Evolutionary conservation across 768 basidiomycete genomes (phyloP), one percentile per base, ranked within the genome.

Genomic region (Chalciporus chontae): DNA sequence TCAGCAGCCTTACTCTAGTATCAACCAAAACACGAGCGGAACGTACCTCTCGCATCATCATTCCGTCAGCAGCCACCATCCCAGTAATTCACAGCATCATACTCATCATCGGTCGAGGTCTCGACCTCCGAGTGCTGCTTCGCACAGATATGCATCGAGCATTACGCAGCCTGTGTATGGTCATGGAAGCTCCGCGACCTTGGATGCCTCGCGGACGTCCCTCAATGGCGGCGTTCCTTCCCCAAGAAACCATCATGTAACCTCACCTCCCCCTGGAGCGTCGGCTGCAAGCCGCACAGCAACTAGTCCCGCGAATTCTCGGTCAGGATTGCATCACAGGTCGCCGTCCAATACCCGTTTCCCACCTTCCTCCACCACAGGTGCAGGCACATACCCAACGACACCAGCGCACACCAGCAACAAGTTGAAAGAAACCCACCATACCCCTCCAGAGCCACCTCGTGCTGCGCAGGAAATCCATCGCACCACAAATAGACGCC

Each of bases 71-170:
- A 36, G 46, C 38, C 51, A 46, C 10, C 42, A 51, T 7, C 53
- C 60, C 3, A 53, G 24, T 44, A 48, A 53, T 0, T 21, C 67
- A 2, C 56, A 61, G 5, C 62, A 64, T 37, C n/a, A 24, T 7
- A 39, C 38, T 5, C 63, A 52, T 32, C 56, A 41, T 43, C 67
- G 59, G 19, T 58, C 68, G 17, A 66, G 53, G 4, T 54, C 63
- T 11, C 49, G 68, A 31, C 66, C 59, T 8, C 66, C 66, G 6
- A 69, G 57, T 26, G 57, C 67, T 24, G 56, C 68, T 10, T 68
- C 68, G 8, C 67, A 69, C 43, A 54, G 62, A 17, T 62, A 68
- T 47, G 58, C 60, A 11, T 60, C 68, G 38, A 66, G 24, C 23
- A 47, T 54, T 44, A 65, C 67, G 15, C 56, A 38, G 21, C 58